A percentile compares a stretch with the other conserved stretches of the same genome.
Evolutionary conservation across 495 filamentous ascomycete genomes (phyloP).

Genomic region (Halenospora varia): DNA sequence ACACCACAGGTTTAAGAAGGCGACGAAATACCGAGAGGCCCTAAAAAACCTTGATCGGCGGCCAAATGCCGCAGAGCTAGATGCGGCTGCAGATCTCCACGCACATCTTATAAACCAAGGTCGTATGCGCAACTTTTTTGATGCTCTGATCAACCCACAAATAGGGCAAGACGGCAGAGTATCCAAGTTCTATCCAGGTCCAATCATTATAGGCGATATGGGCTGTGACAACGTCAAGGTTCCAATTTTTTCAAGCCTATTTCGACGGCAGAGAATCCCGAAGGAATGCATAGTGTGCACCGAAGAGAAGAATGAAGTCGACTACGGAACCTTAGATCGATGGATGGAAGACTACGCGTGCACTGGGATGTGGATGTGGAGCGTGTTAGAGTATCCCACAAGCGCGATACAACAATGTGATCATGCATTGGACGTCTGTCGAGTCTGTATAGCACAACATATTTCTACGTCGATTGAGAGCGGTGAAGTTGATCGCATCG

Average conservation of each 20-base stretch:
- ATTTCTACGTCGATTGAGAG: neutral
- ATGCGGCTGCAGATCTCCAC: neutral
- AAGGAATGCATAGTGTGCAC: neutral
- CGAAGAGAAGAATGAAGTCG: neutral
- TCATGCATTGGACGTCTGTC: neutral
- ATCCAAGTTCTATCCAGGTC: neutral
- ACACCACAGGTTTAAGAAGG: neutral
- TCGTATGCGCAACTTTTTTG: neutral
- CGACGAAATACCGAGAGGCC: neutral
- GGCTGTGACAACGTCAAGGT: neutral
- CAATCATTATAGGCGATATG: neutral
- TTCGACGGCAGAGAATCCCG: neutral
- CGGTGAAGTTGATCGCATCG: neutral
- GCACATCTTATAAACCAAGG: neutral
- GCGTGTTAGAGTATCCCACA: neutral
- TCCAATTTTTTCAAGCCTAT: neutral
- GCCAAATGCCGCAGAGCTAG: neutral
- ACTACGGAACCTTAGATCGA: neutral
- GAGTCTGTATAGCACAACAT: neutral
- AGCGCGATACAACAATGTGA: neutral
- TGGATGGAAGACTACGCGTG: neutral
- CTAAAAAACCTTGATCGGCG: neutral
- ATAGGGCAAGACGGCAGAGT: neutral
- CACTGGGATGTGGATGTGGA: neutral
- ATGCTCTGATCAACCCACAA: neutral